Percentiles rank a stretch among this genome's conserved stretches.
Evolutionary conservation across 306 rosid genomes (phyloP).

Genomic region (Dalbergia oliveri): DNA sequence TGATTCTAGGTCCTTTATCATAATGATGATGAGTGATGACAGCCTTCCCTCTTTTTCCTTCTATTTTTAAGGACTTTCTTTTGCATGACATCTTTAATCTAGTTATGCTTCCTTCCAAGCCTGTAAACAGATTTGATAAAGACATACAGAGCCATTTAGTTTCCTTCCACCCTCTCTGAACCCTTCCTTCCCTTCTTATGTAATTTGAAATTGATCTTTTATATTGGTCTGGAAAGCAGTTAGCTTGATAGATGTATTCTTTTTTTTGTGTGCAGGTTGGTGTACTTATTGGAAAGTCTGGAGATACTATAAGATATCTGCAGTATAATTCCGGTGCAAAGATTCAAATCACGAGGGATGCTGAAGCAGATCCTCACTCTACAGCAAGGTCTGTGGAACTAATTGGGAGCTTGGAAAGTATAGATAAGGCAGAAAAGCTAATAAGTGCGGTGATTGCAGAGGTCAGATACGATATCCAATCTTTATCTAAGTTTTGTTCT

Average conservation of each 20-base stretch:
- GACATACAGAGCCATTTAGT: neutral
- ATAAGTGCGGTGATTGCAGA: conserved; percentile 92
- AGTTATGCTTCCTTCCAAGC: neutral
- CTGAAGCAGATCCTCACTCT: conserved; percentile 75
- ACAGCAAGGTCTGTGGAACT: conserved; percentile 85
- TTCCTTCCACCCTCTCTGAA: conserved; percentile 4
- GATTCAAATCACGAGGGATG: conserved; percentile 95
- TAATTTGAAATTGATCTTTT: conserved; percentile 3
- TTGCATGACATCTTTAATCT: neutral
- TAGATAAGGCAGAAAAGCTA: conserved; percentile 89
- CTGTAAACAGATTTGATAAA: neutral
- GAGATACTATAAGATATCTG: conserved; percentile 88
- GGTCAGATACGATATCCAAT: conserved; percentile 53
- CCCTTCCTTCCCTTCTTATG: conserved; percentile 8
- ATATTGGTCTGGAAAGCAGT: neutral
- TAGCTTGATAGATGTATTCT: conserved; percentile 23
- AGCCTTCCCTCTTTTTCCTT: neutral
- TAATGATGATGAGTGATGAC: neutral
- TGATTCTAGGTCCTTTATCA: neutral
- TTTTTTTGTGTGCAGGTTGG: conserved; percentile 76
- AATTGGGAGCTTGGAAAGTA: conserved; percentile 78
- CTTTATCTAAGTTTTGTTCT: neutral
- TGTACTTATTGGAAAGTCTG: conserved; percentile 98
- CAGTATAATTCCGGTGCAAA: conserved; percentile 96
- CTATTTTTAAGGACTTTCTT: neutral